Evolutionary conservation across 1,284 basidiomycete species (phyloP), one percentile per base, ranked within the genome.

Genomic region (Cutaneotrichosporon sp.): DNA sequence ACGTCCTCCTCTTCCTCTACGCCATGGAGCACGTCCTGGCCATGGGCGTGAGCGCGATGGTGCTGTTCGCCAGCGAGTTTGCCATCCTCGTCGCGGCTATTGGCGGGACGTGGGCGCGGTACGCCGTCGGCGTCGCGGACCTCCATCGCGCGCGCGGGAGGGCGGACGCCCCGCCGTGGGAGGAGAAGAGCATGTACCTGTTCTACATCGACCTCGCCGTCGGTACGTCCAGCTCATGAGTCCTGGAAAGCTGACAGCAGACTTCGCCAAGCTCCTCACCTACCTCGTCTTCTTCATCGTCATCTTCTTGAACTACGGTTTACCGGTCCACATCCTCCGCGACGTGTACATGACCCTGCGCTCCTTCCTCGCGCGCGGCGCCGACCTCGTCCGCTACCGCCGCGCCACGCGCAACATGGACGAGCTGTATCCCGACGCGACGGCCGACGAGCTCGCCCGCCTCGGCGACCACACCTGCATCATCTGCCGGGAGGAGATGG

Each of bases 401-500:
- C 89, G 89, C 47, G 97, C 97, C 1, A 98, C 95, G 2, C 84
- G 89, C 59, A 95, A 99, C 77, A 99, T 99, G 95, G 94, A 99
- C 73, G 85, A 91, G 67, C 84, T 92, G 47, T 99, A 99, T 79
- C 94, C 95, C 6, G 88, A 95, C 73, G 95, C 94, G n/a, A 91
- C 90, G 1, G 84, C 86, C 62, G 89, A 87, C 60, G 95, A 99
- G 77, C 82, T 99, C 78, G 80, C 84, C 29, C 81, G 83, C 10
- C 87, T 89, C 83, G 88, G 86, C 54, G 97, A 99, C 80, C 86
- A 86, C 60, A 98, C 94, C 3, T 99, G 97, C 75, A 98, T 99
- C 73, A 98, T 99, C 69, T 98, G 97, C 74, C 86, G 97, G n/a
- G 95, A 99, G 79, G 95, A 99, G 75, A 95, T 99, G 92, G 79